Evolutionary conservation across 495 filamentous ascomycete genomes (phyloP), one percentile per base, ranked within the genome.

Genomic region (Podospora sp.): DNA sequence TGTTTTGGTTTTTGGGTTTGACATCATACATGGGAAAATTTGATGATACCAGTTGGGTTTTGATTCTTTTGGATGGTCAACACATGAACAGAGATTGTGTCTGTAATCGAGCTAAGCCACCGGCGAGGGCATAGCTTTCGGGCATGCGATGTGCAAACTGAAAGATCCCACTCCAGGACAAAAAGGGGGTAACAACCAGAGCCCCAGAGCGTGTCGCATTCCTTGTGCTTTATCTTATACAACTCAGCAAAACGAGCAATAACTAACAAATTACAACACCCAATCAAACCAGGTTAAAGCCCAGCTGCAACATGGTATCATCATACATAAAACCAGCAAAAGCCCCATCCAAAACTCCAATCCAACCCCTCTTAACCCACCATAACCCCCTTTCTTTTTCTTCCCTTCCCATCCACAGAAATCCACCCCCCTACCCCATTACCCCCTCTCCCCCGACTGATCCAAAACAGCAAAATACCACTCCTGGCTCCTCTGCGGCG

Each of bases 391-490:
- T 14, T 26, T 26, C 52, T n/a, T n/a, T n/a, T n/a, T n/a, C n/a
- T n/a, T n/a, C n/a, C n/a, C n/a, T n/a, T n/a, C n/a, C n/a, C n/a
- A n/a, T n/a, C n/a, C n/a, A n/a, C n/a, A n/a, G n/a, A n/a, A n/a
- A n/a, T n/a, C 52, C 52, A 55, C n/a, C n/a, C 14, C 24, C 2
- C 2, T 26, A 22, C 20, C 4, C 8, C 8, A 55, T 55, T 55
- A 21, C 9, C 40, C 40, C 14, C 40, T 46, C 14, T 18, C 9
- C 5, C 40, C 40, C 12, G 11, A 18, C 6, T 65, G 14, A 63
- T 65, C 58, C 78, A 73, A 56, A 78, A 81, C 36, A 78, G 81
- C 67, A 75, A 77, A 84, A 81, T 84, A 63, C 84, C 81, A 65
- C 65, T 29, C 1, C 66, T 73, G 62, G 82, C 83, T 71, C 81